Conservation (phyloP, 106 monocot species). For the Allium cepa region DNA sequence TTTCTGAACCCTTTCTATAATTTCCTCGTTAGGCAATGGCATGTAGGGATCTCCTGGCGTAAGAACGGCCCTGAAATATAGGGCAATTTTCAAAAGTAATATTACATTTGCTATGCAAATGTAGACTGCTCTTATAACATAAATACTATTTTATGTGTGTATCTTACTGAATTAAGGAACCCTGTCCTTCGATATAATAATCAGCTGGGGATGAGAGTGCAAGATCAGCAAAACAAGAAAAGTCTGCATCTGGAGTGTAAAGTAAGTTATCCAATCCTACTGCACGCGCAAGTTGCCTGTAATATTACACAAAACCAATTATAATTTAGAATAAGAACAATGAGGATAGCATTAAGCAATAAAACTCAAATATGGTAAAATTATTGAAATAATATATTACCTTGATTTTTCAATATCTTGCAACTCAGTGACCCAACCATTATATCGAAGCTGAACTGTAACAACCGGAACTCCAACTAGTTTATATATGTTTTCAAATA, state of each 20-base stretch:
- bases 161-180: constrained; percentile 93
- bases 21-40: constrained; percentile 86
- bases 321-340: too few relatives aligned
- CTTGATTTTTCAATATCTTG: constrained; percentile 75
- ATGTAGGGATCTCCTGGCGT: constrained; percentile 98
- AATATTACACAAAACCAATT: neutral
- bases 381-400: constrained; percentile 19
- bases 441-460: constrained; percentile 92
- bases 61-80: constrained; percentile 65
- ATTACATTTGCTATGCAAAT: too few relatives aligned
- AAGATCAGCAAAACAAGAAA: constrained; percentile 97
- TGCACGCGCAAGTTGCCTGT: constrained; percentile 68
- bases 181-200: constrained; percentile 95
- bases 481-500: constrained; percentile 83
- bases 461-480: constrained; percentile 95
- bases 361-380: neutral
- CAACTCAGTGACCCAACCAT: constrained; percentile 96
- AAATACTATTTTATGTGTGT: neutral
- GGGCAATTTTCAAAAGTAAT: too few relatives aligned
- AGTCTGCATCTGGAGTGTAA: constrained; percentile 97
- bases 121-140: too few relatives aligned
- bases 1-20: constrained; percentile 71
- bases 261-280: constrained; percentile 97
- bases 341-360: neutral
- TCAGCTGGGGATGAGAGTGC: constrained; percentile 91